phyloP scores from a whole-genome alignment of 495 filamentous ascomycete genomes.

The Lophiostoma macrostomum region DNA sequence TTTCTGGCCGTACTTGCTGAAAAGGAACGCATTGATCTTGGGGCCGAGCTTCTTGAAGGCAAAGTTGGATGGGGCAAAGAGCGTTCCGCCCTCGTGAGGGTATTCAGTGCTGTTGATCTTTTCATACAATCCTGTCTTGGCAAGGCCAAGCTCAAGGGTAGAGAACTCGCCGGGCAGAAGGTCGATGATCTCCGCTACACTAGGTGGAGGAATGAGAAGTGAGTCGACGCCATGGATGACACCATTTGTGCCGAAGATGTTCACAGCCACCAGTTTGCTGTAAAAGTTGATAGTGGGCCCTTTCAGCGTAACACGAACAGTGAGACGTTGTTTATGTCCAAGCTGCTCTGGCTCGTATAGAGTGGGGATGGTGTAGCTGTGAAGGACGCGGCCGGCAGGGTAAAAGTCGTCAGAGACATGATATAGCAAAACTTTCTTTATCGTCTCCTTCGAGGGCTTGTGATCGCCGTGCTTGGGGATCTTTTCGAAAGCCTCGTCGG shows the following conservation, averaged over 20 bases:
- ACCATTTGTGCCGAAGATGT: constrained; percentile 71
- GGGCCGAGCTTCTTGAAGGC: constrained; percentile 71
- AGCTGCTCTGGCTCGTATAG: constrained; percentile 54
- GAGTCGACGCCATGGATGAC: constrained; percentile 72
- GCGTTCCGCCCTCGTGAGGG: constrained; percentile 54
- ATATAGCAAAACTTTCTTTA: constrained; percentile 66
- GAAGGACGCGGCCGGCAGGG: constrained; percentile 54
- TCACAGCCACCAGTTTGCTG: constrained; percentile 58
- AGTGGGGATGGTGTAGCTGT: constrained; percentile 69
- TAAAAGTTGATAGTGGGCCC: constrained; percentile 72
- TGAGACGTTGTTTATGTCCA: constrained; percentile 65
- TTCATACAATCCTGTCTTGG: constrained; percentile 62
- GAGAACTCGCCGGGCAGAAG: constrained; percentile 70
- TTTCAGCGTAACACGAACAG: constrained; percentile 53
- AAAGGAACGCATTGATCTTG: constrained; percentile 71
- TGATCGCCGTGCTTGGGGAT: constrained; percentile 55
- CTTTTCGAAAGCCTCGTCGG: constrained; percentile 68
- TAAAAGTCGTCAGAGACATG: constrained; percentile 65
- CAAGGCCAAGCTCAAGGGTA: constrained; percentile 68
- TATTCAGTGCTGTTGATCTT: constrained; percentile 44
- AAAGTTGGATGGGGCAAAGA: constrained; percentile 73
- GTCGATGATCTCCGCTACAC: constrained; percentile 56
- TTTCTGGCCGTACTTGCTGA: constrained; percentile 62
- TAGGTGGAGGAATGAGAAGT: constrained; percentile 71
- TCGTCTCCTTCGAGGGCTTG: constrained; percentile 59